Evolutionary conservation across 331 rosid genomes (phyloP), one percentile per base, ranked within the genome.

Genomic region (Malus hybrid): DNA sequence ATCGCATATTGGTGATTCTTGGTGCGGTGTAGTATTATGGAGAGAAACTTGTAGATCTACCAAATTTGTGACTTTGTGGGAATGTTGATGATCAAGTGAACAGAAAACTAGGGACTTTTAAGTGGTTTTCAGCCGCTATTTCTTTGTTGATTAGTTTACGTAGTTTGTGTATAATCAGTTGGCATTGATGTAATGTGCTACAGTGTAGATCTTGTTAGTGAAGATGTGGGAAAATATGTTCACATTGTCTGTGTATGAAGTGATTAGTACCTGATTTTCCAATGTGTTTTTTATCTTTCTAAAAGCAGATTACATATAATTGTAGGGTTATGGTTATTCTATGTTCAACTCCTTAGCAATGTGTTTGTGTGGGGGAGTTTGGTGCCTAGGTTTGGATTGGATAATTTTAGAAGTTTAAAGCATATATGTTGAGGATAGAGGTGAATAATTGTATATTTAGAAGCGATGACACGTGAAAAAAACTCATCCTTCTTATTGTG

Each of bases 21-120:
- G 65, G 81, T 52, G 52, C n/a, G 32, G 75, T 68, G 77, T 73
- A 84, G 80, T 57, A 10, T 68, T 65, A 65, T 85, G 81, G 79
- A 70, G 76, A 78, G 68, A 72, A 53, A 58, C 22, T 65, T 82
- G 90, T 87, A 77, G 73, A 79, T 85, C 75, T 79, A 72, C 87
- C 84, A 71, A 83, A 64, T 79, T 82, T 79, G 82, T 74, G 66
- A 72, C 69, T 62, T 60, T 82, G 88, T 78, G 85, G 71, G 77
- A 77, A 74, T 66, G 44, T 75, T 67, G 52, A 50, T 76, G 82
- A 86, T 81, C 24, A 67, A 83, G 93, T 93, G 91, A 74, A 83
- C 85, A 91, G 83, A 71, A 75, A 61, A 65, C 72, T 83, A 79
- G 88, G 78, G 60, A 71, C 42, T 62, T 71, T n/a, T 80, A 75